Percentiles rank a stretch among this genome's conserved stretches.
These are phyloP conservation scores for Pleurotus ostreatus DNA, from an alignment of 768 basidiomycete genomes.

Conservation along the genomic window DNA sequence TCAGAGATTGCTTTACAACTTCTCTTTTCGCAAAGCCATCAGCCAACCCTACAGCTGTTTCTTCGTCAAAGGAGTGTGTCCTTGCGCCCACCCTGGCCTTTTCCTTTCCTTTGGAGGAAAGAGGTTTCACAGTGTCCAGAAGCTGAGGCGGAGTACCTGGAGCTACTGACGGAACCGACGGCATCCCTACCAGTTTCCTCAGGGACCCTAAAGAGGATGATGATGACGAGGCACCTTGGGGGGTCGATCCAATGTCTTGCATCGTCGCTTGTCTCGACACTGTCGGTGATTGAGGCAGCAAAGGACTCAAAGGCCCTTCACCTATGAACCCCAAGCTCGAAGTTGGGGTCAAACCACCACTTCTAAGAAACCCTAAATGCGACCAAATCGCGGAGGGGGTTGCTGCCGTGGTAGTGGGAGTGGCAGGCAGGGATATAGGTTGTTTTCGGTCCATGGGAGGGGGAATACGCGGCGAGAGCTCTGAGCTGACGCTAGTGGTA, in stretches of 20 bases:
- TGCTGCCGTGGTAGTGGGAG: constrained; percentile 28
- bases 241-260: not conserved
- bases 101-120: constrained; percentile 5
- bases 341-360: constrained; percentile 19
- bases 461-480: constrained; percentile 28
- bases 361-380: constrained; percentile 28
- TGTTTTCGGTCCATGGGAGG: constrained; percentile 34
- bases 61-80: constrained; percentile 11
- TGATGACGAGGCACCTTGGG: not conserved
- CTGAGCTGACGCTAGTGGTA: not conserved
- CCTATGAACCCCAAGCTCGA: constrained; percentile 15
- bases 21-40: constrained; percentile 36
- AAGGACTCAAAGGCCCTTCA: constrained; percentile 38
- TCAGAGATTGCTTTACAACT: constrained; percentile 38
- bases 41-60: constrained; percentile 35
- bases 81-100: not conserved
- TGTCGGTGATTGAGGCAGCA: constrained; percentile 32
- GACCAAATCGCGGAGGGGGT: constrained; percentile 24
- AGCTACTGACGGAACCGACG: not conserved
- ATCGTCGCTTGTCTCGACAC: constrained; percentile 17
- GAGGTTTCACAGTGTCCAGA: not conserved
- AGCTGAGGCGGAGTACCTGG: not conserved
- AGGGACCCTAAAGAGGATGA: not conserved
- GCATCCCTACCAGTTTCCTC: not conserved
- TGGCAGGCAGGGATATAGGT: constrained; percentile 45